phyloP scores from a whole-genome alignment of 2,329 filamentous ascomycete species.

The Cladosporium oxysporum region DNA sequence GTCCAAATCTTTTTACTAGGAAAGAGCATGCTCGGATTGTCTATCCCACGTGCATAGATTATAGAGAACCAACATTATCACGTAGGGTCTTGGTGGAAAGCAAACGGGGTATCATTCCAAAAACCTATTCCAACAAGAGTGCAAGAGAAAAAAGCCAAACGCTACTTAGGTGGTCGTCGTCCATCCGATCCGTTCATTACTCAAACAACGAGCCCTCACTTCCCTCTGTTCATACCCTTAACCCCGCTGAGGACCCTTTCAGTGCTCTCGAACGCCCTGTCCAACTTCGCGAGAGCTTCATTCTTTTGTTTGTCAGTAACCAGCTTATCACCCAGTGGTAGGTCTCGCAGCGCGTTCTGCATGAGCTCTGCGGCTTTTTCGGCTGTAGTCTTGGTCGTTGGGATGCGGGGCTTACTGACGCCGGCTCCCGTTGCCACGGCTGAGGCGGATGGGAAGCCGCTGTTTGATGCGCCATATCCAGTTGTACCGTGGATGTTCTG shows the following conservation, averaged over 20 bases:
- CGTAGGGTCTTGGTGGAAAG: neutral
- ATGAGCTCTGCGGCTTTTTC: constrained; percentile 50
- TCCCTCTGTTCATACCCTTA: constrained; percentile 11
- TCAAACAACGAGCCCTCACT: neutral
- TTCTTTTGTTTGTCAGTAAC: constrained; percentile 45
- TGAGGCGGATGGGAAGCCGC: constrained; percentile 15
- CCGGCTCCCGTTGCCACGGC: constrained; percentile 14
- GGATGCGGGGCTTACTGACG: constrained; percentile 16
- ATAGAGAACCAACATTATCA: neutral
- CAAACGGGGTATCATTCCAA: constrained; percentile 13
- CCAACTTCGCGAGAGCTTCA: constrained; percentile 49
- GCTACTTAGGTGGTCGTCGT: neutral
- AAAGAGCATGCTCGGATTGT: neutral
- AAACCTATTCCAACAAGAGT: neutral
- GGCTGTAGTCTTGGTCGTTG: constrained; percentile 36
- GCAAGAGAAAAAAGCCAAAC: neutral
- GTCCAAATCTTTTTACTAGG: neutral
- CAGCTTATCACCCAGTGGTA: constrained; percentile 43
- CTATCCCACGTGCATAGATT: no score
- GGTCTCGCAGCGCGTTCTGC: constrained; percentile 49
- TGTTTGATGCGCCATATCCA: constrained; percentile 1
- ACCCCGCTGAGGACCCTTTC: constrained; percentile 28
- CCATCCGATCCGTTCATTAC: neutral
- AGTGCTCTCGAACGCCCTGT: constrained; percentile 39
- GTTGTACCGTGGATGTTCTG: neutral